Percentiles rank a stretch among this genome's conserved stretches.
phyloP scores from a whole-genome alignment of 495 filamentous ascomycete genomes.

The Lasiosphaeriaceae sp. region DNA sequence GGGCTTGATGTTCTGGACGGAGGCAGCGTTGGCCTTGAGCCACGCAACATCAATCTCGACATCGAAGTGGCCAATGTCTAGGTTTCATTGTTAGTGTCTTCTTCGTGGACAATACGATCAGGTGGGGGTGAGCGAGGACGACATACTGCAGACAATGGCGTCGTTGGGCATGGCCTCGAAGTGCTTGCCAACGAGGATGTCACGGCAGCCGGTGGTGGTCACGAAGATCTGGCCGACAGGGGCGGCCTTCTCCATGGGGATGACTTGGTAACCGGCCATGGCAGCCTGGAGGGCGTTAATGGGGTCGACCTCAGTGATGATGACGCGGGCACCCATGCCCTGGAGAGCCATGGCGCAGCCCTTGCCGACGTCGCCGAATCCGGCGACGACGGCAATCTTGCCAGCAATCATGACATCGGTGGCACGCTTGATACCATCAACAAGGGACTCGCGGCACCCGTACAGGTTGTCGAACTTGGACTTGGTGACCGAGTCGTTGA shows the following conservation, averaged over 20 bases:
- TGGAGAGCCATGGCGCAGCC: constrained; percentile 93
- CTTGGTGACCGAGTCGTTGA: constrained; percentile 99
- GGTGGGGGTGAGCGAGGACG: background rate
- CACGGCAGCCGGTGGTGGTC: constrained; percentile 98
- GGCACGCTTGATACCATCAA: constrained; percentile 99
- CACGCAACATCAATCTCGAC: constrained; percentile 99
- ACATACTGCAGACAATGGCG: constrained; percentile 97
- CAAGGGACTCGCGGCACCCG: constrained; percentile 97
- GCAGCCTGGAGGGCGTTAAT: constrained; percentile 99
- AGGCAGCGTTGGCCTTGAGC: constrained; percentile 91
- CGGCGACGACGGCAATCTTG: constrained; percentile 95
- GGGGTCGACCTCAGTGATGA: constrained; percentile 96
- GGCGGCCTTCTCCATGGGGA: constrained; percentile 95
- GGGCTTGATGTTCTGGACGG: constrained; percentile 97
- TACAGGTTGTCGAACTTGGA: constrained; percentile 99
- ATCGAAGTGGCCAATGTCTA: constrained; percentile 99
- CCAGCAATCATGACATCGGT: constrained; percentile 99
- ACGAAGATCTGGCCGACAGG: constrained; percentile 92
- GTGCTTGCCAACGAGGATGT: constrained; percentile 88
- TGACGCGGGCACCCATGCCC: constrained; percentile 94
- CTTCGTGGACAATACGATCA: background rate
- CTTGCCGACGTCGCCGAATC: constrained; percentile 99
- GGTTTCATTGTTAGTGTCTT: constrained; percentile 12
- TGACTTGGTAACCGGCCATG: constrained; percentile 94
- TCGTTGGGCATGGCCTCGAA: constrained; percentile 98